Evolutionary conservation across 805 yeast species (phyloP), one percentile per base, ranked within the genome.

Genomic region (Ogataea pignaliae): DNA sequence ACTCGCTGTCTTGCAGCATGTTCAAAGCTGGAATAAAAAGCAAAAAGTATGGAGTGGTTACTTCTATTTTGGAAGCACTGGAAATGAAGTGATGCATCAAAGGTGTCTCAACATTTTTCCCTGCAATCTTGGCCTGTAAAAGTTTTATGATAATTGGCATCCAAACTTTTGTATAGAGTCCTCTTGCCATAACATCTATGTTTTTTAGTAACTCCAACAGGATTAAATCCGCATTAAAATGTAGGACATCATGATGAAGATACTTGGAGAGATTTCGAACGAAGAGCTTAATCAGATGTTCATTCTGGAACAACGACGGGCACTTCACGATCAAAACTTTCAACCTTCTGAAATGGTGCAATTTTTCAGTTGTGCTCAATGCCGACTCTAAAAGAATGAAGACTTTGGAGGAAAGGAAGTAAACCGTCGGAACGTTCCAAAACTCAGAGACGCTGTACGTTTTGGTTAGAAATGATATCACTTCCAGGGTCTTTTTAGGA

Each of bases 321-420:
- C 68, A 65, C 15, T 66, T 39, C 8, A 61, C 37, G 8, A 69
- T 50, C 6, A 75, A 43, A 2, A 69, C 46, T 44, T 73, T 73
- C 16, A 76, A 41, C 42, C 58, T 65, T 43, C 78, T 60, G 6
- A 76, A 33, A 26, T 48, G 41, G 4, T 56, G 12, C 1, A 52
- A 9, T 36, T 49, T 59, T 14, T 65, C 65, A 3, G 61, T 55
- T 17, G 36, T 28, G 17, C 60, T 47, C 1, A 52, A 18, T 0
- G 69, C 43, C 1, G 44, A 17, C 0, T 56, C 52, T 2, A 72
- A 35, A 3, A 54, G 35, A 2, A 57, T 30, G 2, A 70, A 42
- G 2, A 70, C 18, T 18, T 66, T 62, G n/a, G 72, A 58, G 1
- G 64, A 34, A 2, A 76, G 39, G 52, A 75, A 75, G 47, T 68